phyloP scores from a whole-genome alignment of 1,139 yeast species.

The Pichia sp. region DNA sequence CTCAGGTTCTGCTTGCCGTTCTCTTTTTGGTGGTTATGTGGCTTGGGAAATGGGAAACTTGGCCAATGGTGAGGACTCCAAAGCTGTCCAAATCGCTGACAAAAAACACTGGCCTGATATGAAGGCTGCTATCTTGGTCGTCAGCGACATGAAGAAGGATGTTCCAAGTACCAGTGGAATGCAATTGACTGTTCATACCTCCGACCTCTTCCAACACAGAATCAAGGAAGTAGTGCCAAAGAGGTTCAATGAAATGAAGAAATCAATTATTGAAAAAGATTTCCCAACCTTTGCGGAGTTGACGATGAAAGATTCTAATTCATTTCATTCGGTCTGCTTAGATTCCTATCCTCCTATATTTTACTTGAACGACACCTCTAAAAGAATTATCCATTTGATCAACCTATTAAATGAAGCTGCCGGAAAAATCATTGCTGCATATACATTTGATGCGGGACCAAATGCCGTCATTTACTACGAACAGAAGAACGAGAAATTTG shows the following conservation, averaged over 20 bases:
- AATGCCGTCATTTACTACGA: conserved; percentile 93
- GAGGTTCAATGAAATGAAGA: conserved; percentile 78
- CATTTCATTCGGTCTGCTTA: conserved; percentile 94
- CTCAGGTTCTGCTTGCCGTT: conserved; percentile 96
- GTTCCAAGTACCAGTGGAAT: conserved; percentile 93
- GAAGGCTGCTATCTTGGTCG: conserved; percentile 90
- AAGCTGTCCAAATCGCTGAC: conserved; percentile 88
- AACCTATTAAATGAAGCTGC: conserved; percentile 69
- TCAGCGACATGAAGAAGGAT: conserved; percentile 88
- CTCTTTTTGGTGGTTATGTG: conserved; percentile 93
- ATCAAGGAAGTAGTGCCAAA: conserved; percentile 76
- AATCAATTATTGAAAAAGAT: conserved; percentile 65
- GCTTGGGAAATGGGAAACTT: conserved; percentile 96
- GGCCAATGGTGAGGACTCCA: conserved; percentile 78
- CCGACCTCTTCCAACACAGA: conserved; percentile 79
- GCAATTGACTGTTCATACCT: conserved; percentile 90
- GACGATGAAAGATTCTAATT: conserved; percentile 94
- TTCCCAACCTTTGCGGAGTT: conserved; percentile 78
- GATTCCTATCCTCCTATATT: conserved; percentile 96
- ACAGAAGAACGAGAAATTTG: conserved; percentile 61
- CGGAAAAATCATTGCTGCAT: conserved; percentile 77
- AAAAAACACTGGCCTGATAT: conserved; percentile 84
- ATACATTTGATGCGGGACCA: conserved; percentile 99
- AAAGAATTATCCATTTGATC: conserved; percentile 74
- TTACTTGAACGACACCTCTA: conserved; percentile 92